Base-by-base conservation (phyloP, 2,329 filamentous ascomycete species). In the Aureobasidium sp. region DNA sequence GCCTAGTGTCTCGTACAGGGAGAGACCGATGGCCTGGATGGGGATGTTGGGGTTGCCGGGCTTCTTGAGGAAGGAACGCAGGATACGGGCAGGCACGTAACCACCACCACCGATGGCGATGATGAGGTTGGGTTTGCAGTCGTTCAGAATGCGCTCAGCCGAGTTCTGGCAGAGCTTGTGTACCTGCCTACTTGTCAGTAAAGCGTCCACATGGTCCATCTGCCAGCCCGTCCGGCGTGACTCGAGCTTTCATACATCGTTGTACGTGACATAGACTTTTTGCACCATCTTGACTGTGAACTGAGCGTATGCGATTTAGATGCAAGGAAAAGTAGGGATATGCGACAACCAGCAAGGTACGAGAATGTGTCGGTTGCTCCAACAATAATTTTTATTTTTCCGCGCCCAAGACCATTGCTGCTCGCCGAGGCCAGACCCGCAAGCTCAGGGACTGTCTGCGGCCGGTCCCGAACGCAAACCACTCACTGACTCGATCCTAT, bases 1-100 rank as follows among this genome's bases (percentile, higher is more conserved):
- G 64, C 80, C 80, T 56, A 97, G 87, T 66, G 86, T 83, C 79
- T 99, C 94, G 82, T 99, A 99, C 62, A 99, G 87, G 26, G 93
- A 97, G 67, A 99, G 88, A 53, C 94, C 94, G 75, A 99, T 99
- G 67, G 94, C 94, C 83, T 99, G 94, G 77, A 99, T 99, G 68
- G 94, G 93, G 72, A 99, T 99, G 80, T 99, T 99, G 77, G 91
- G 87, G 65, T 82, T 84, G 69, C 89, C 90, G 64, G 90, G 83
- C 74, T 86, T 85, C 83, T 96, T 97, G 76, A 99, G 89, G 82
- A 99, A 99, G 23, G 94, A 97, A 80, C 94, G 90, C 67, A 99
- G 85, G 76, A 99, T 99, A 70, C 94, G 90, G 50, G 94, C 94
- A 65, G 94, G 94, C 44, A 99, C 91, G 77, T 97, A 99, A 71